Evolutionary conservation across 805 yeast genomes (phyloP).

Genomic region (Sugiyamaella mastotermitis): DNA sequence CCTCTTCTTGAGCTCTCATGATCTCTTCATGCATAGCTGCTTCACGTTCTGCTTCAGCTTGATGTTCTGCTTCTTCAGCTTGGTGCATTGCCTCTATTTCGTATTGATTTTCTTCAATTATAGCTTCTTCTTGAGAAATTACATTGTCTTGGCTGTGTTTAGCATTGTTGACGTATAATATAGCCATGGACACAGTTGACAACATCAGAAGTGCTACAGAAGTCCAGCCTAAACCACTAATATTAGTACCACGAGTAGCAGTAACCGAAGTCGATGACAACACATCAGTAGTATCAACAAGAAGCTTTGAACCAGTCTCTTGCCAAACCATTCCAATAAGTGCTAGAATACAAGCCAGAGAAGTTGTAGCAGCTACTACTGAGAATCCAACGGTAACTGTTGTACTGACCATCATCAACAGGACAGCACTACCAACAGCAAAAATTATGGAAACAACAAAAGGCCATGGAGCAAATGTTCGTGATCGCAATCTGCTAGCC

Average conservation of each 20-base stretch:
- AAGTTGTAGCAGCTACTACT: constrained; percentile 9
- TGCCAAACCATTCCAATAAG: constrained; percentile 22
- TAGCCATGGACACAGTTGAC: constrained; percentile 10
- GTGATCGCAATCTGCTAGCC: constrained; percentile 11
- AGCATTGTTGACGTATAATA: constrained; percentile 15
- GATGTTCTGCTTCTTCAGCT: too few species aligned
- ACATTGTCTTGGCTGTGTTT: too few species aligned
- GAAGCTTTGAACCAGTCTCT: constrained; percentile 14
- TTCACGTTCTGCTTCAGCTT: not conserved
- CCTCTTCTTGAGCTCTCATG: constrained; percentile 1
- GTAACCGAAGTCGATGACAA: constrained; percentile 11
- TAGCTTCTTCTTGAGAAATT: too few species aligned
- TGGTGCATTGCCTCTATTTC: too few species aligned
- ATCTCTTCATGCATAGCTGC: too few species aligned
- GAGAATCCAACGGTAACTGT: constrained; percentile 12
- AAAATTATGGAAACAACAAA: constrained; percentile 14
- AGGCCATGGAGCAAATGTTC: constrained; percentile 16
- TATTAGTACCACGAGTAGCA: constrained; percentile 13
- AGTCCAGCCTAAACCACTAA: constrained; percentile 22
- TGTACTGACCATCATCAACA: constrained; percentile 9
- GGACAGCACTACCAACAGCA: constrained; percentile 12
- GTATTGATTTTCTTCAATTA: too few species aligned
- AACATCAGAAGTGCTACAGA: constrained; percentile 12
- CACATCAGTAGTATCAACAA: constrained; percentile 3
- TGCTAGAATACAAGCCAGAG: constrained; percentile 12